Evolutionary conservation across 2,329 filamentous ascomycete genomes (phyloP).

Genomic region (Fonsecaea multimorphosa): DNA sequence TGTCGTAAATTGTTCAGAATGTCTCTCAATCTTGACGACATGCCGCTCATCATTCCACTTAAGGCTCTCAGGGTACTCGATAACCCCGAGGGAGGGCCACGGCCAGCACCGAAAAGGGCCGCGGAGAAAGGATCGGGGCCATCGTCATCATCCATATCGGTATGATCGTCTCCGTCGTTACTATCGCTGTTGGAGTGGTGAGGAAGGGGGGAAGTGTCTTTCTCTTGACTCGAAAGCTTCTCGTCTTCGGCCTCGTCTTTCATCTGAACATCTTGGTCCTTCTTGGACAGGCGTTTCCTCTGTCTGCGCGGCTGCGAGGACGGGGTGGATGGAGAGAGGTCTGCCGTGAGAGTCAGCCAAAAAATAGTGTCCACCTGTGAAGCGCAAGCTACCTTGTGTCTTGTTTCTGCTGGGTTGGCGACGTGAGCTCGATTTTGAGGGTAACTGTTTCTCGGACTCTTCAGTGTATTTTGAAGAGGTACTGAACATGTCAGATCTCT

Average conservation of each 20-base stretch:
- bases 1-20: conserved; percentile 76
- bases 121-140: conserved; percentile 67
- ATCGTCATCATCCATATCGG: conserved; percentile 63
- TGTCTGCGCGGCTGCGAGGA: conserved; percentile 49
- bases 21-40: conserved; percentile 78
- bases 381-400: conserved; percentile 58
- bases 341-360: conserved; percentile 35
- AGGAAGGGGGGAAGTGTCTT: conserved; percentile 54
- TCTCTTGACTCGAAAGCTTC: conserved; percentile 46
- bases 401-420: conserved; percentile 73
- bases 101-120: conserved; percentile 69
- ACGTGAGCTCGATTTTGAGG: conserved; percentile 68
- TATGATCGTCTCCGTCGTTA: conserved; percentile 63
- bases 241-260: conserved; percentile 63
- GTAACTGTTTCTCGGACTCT: conserved; percentile 61
- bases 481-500: conserved; percentile 49
- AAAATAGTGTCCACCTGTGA: conserved; percentile 20
- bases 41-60: conserved; percentile 88
- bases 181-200: conserved; percentile 67
- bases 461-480: conserved; percentile 69
- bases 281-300: conserved; percentile 62
- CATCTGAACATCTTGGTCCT: conserved; percentile 72
- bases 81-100: conserved; percentile 68
- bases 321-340: conserved; percentile 46
- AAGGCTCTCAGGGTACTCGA: conserved; percentile 83